phyloP scores from a whole-genome alignment of 2,329 filamentous ascomycete species.

The Anthostomella pinea region DNA sequence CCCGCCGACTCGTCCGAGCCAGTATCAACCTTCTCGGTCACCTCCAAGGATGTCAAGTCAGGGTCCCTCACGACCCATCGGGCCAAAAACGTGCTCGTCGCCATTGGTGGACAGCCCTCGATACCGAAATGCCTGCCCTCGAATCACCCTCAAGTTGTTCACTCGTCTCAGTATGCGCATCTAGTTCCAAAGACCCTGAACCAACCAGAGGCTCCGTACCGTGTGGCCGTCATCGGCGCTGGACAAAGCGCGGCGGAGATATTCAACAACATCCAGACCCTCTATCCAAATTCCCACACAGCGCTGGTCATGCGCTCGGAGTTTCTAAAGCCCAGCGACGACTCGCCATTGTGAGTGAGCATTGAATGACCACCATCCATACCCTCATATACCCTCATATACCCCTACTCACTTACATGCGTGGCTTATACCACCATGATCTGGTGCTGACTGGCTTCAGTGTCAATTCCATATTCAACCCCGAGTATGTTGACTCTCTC shows the following conservation, averaged over 20 bases:
- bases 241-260: conserved; percentile 96
- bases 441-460: conserved; percentile 46
- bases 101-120: conserved; percentile 60
- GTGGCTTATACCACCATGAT: background rate
- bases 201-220: conserved; percentile 57
- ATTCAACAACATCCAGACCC: conserved; percentile 79
- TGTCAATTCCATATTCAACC: conserved; percentile 96
- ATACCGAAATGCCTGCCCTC: conserved; percentile 69
- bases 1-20: conserved; percentile 42
- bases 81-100: conserved; percentile 63
- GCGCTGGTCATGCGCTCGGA: conserved; percentile 77
- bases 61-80: conserved; percentile 51
- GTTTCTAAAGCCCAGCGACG: conserved; percentile 85
- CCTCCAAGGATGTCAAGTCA: conserved; percentile 59
- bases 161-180: conserved; percentile 83
- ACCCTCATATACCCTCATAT: too few species aligned
- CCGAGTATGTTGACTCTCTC: conserved; percentile 73
- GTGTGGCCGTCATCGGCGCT: conserved; percentile 80
- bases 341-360: conserved; percentile 81
- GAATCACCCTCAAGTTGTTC: conserved; percentile 71
- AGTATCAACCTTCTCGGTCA: conserved; percentile 65
- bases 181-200: conserved; percentile 57
- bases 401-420: too few species aligned
- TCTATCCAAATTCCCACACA: conserved; percentile 80
- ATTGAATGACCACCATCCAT: conserved; percentile 2